Conservation (phyloP, 345 rosid genomes). For the Geranium rotundifolium region DNA sequence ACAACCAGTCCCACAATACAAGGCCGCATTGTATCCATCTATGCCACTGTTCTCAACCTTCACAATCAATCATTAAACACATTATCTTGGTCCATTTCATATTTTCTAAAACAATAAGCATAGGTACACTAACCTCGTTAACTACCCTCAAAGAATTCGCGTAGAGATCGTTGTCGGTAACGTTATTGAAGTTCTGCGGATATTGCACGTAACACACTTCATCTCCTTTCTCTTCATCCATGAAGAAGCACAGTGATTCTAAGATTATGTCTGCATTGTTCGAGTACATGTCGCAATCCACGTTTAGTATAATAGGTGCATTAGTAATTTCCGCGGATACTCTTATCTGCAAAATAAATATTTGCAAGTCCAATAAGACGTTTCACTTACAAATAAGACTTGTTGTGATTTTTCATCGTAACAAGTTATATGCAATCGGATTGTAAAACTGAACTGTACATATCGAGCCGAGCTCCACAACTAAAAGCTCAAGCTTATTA, state of each 20-base stretch:
- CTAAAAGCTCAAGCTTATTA: too few relatives aligned
- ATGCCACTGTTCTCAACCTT: constrained; percentile 17
- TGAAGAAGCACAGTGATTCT: constrained; percentile 34
- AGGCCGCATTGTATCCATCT: constrained; percentile 17
- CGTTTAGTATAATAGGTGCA: constrained; percentile 23
- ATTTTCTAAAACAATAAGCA: background rate
- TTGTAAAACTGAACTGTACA: too few relatives aligned
- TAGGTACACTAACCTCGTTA: constrained; percentile 4
- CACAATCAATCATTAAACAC: too few relatives aligned
- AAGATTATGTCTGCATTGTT: constrained; percentile 18
- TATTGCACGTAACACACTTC: constrained; percentile 28
- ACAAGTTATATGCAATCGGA: too few relatives aligned
- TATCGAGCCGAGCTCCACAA: too few relatives aligned
- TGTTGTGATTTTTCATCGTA: too few relatives aligned
- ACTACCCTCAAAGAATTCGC: background rate
- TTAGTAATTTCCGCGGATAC: constrained; percentile 34
- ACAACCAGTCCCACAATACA: constrained; percentile 28
- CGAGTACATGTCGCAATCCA: constrained; percentile 40
- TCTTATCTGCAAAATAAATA: constrained; percentile 24
- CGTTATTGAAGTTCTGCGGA: constrained; percentile 25
- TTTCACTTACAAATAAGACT: too few relatives aligned
- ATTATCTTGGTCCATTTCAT: constrained; percentile 4
- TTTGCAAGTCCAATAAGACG: too few relatives aligned
- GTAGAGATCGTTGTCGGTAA: constrained; percentile 27
- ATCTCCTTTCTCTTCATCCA: constrained; percentile 27